Base-by-base conservation (phyloP, 805 yeast genomes). In the Pichia paraexigua region DNA sequence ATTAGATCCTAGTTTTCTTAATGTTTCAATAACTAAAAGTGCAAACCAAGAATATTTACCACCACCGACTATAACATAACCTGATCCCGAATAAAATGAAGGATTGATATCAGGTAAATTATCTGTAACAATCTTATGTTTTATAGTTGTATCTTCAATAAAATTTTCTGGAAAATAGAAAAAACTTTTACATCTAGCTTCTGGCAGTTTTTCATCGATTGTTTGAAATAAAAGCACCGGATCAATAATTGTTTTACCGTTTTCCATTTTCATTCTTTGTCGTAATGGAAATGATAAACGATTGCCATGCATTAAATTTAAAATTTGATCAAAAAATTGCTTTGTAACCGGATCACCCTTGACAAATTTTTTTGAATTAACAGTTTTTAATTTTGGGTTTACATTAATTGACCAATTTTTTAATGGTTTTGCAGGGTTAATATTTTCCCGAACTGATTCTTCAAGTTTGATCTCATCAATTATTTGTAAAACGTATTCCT, bases 31-130 rank as follows among this genome's bases (percentile, higher is more conserved):
- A 9, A 87, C 78, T 21, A 85, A 69, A 41, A 85, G 67, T 8
- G 88, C 78, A 58, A 83, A 72, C 75, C 90, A 83, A 56, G 85
- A 80, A 66, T 80, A 85, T 58, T 77, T 78, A 2, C 91, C 92
- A 41, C 95, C 95, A 35, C 92, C 94, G 27, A 86, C 89, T 59
- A 79, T 80, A 1, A 85, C 84, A 74, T 80, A 24, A 78, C 92
- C 71, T 43, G 58, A 55, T 32, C 68, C 69, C 7, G 54, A 49
- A 52, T 65, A 67, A 43, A 62, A 63, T 13, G 52, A 30, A 30
- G 35, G 35, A 13, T 15, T 7, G 12, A 30, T 30, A 13, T 30
- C n/a, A 13, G 35, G 35, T 30, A 30, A 30, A 15, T 30, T 30
- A 30, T 30, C 35, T 9, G 35, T 15, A 5, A 30, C 35, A 30